Evolutionary conservation across 164 flowering plant genomes (phyloP), one percentile per base, ranked within the genome.

Genomic region (Stephania yunnanensis): DNA sequence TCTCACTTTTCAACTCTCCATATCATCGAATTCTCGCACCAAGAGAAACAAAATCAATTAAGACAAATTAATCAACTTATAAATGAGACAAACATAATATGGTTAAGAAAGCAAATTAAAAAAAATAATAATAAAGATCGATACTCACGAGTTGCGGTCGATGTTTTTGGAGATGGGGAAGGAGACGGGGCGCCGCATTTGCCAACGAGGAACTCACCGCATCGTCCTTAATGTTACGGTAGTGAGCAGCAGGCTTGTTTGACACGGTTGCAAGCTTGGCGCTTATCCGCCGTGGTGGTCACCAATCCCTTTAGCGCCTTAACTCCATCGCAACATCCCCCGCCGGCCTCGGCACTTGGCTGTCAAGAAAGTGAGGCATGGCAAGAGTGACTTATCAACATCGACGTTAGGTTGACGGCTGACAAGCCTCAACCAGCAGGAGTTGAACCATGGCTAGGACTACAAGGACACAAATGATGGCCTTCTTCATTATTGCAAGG

Each of bases 351-450:
- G 70, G 8, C 1, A 17, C 73, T n/a, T 22, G 15, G 4, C 74
- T 0, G 78, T 73, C n/a, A 79, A 53, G 78, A 46, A 76, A 4
- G 81, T 29, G 45, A 79, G 11, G 36, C 81, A 75, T 19, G 61
- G 69, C 36, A 55, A 50, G 50, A 77, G 20, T 12, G 58, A 42
- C 17, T 29, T 4, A n/a, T 64, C 72, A 11, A 74, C 72, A 9
- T 70, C 63, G 17, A 53, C 73, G 7, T 76, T n/a, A n/a, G 76
- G 19, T 13, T 79, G 68, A 79, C 22, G 3, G 71, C 76, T 76
- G 58, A 10, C 76, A 46, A 22, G 81, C 74, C 70, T 73, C 45
- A 9, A 73, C 71, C 76, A 79, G n/a, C n/a, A 25, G 64, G 46
- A 31, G 10, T 11, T 69, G 73, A 70, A 70, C 67, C 74, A 73